A percentile compares a stretch with the other conserved stretches of the same genome.
These are phyloP conservation scores for Phytophthora meadii DNA, from an alignment of 352 stramenopile species.

Conservation along the genomic window DNA sequence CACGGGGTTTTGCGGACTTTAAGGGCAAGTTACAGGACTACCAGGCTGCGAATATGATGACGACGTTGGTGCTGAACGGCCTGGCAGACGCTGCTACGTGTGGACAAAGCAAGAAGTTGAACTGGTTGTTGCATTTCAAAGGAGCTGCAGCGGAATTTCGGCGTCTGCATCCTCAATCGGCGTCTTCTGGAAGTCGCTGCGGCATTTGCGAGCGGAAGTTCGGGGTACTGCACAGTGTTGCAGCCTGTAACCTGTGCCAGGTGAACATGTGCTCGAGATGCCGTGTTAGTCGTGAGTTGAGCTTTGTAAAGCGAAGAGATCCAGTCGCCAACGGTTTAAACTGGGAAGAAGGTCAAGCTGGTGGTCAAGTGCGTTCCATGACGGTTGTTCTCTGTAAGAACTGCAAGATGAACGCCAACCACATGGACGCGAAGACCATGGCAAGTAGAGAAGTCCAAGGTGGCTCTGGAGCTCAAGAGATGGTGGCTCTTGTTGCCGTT, in stretches of 20 bases:
- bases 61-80: slow-evolving; percentile 23
- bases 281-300: slow-evolving; percentile 39
- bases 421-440: slow-evolving; percentile 40
- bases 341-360: slow-evolving; percentile 22
- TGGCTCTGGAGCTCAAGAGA: slow-evolving; percentile 5
- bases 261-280: slow-evolving; percentile 47
- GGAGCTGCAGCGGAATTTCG: slow-evolving; percentile 23
- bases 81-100: slow-evolving; percentile 50
- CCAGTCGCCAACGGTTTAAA: slow-evolving; percentile 12
- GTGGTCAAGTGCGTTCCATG: slow-evolving; percentile 26
- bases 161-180: slow-evolving; percentile 15
- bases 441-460: slow-evolving; percentile 25
- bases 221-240: slow-evolving; percentile 37
- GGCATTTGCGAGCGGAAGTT: slow-evolving; percentile 50
- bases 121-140: slow-evolving; percentile 43
- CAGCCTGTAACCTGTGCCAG: slow-evolving; percentile 45
- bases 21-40: slow-evolving; percentile 38
- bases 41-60: slow-evolving; percentile 33
- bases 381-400: slow-evolving; percentile 61
- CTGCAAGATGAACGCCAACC: slow-evolving; percentile 43
- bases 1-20: slow-evolving; percentile 33
- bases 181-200: slow-evolving; percentile 27
- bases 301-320: slow-evolving; percentile 30
- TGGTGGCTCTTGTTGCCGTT: not conserved
- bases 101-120: slow-evolving; percentile 66